Percentiles rank a stretch among this genome's conserved stretches.
phyloP scores from a whole-genome alignment of 2,329 filamentous ascomycete species.

The Macroventuria anomochaeta region DNA sequence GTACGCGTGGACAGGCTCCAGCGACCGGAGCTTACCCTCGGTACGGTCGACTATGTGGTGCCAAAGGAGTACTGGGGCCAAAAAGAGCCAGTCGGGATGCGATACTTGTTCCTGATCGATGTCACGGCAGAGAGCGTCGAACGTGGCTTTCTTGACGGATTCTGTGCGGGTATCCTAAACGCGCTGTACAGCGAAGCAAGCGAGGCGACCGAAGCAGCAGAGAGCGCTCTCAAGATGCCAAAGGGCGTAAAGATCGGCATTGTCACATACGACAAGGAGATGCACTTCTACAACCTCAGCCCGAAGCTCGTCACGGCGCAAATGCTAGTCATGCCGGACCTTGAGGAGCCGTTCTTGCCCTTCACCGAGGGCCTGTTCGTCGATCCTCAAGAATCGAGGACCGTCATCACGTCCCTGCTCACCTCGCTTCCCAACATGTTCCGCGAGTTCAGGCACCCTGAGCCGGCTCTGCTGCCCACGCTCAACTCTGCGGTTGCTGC shows the following conservation, averaged over 20 bases:
- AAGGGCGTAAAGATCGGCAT: slow-evolving; percentile 88
- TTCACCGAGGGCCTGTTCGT: slow-evolving; percentile 92
- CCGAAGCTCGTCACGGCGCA: slow-evolving; percentile 83
- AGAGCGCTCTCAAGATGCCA: slow-evolving; percentile 66
- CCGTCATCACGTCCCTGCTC: slow-evolving; percentile 87
- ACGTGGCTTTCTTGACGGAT: slow-evolving; percentile 86
- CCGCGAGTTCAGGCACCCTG: slow-evolving; percentile 84
- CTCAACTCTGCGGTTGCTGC: slow-evolving; percentile 85
- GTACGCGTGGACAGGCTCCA: slow-evolving; percentile 86
- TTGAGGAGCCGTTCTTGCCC: slow-evolving; percentile 95
- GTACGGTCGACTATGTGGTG: slow-evolving; percentile 94
- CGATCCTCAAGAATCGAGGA: slow-evolving; percentile 87
- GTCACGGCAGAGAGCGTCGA: slow-evolving; percentile 91
- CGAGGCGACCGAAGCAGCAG: slow-evolving; percentile 56
- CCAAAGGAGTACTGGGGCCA: slow-evolving; percentile 96
- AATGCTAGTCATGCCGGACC: slow-evolving; percentile 98
- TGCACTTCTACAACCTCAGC: slow-evolving; percentile 97
- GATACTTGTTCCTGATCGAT: slow-evolving; percentile 91
- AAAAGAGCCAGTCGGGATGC: slow-evolving; percentile 85
- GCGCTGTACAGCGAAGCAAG: slow-evolving; percentile 77
- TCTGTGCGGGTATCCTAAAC: slow-evolving; percentile 85
- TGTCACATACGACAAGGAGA: slow-evolving; percentile 93
- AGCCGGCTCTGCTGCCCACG: slow-evolving; percentile 84
- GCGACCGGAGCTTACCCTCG: slow-evolving; percentile 85
- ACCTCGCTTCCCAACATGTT: slow-evolving; percentile 85